phyloP scores from a whole-genome alignment of 768 basidiomycete genomes.

The Crucibulum laeve region DNA sequence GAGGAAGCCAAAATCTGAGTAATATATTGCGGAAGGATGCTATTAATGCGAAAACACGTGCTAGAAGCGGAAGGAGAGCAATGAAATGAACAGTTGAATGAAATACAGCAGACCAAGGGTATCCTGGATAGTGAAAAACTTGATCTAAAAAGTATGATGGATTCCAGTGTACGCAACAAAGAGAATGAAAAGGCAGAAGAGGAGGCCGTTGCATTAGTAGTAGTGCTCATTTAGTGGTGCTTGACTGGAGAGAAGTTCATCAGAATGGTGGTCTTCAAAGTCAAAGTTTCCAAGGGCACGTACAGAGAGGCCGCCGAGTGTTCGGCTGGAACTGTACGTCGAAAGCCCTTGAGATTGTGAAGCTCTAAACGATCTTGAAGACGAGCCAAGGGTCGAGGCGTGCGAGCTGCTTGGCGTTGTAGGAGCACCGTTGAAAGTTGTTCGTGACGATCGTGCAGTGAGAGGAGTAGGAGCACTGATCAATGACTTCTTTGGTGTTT shows the following conservation, averaged over 20 bases:
- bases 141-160: too few relatives aligned
- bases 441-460: conserved; percentile 70
- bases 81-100: conserved; percentile 2
- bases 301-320: conserved; percentile 67
- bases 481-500: conserved; percentile 85
- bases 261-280: conserved; percentile 6
- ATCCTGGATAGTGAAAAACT: conserved; percentile 1
- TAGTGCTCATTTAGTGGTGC: conserved; percentile 37
- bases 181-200: conserved; percentile 4
- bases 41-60: not conserved
- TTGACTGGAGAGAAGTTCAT: conserved; percentile 24
- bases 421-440: conserved; percentile 43
- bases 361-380: conserved; percentile 59
- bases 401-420: conserved; percentile 60
- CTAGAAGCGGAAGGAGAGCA: not conserved
- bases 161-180: not conserved
- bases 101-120: conserved; percentile 6
- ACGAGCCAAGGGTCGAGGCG: conserved; percentile 48
- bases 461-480: conserved; percentile 88
- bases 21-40: not conserved
- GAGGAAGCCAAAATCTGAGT: not conserved
- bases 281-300: conserved; percentile 23
- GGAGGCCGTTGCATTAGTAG: conserved; percentile 9
- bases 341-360: conserved; percentile 69
- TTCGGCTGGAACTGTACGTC: conserved; percentile 72